Evolutionary conservation across 1,284 basidiomycete genomes (phyloP).

Genomic region (Ustilago trichophora): DNA sequence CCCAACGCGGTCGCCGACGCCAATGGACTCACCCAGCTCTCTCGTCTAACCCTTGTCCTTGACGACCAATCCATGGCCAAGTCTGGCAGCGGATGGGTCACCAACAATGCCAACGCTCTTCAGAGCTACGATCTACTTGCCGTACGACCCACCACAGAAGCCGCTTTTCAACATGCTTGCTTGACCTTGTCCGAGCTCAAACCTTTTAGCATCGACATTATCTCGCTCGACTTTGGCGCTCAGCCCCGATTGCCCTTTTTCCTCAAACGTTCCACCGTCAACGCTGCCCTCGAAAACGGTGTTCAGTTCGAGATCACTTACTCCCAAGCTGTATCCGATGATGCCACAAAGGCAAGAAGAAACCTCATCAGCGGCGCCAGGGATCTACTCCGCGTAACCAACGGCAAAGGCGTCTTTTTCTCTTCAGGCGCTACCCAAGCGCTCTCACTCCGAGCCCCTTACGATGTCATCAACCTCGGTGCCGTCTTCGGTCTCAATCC

Average conservation of each 20-base stretch:
- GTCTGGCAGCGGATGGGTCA: conserved; percentile 53
- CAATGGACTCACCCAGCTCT: conserved; percentile 54
- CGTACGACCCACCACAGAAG: conserved; percentile 76
- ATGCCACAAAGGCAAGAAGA: conserved; percentile 37
- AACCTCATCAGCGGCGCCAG: conserved; percentile 59
- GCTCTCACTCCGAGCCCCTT: conserved; percentile 54
- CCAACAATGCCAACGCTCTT: conserved; percentile 52
- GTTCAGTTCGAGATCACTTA: conserved; percentile 84
- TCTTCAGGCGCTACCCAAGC: conserved; percentile 50
- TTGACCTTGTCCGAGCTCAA: conserved; percentile 82
- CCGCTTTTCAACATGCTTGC: conserved; percentile 79
- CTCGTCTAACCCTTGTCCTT: conserved; percentile 62
- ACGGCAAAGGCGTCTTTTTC: conserved; percentile 63
- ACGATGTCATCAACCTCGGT: conserved; percentile 64
- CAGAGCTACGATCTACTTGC: conserved; percentile 79
- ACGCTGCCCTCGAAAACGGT: conserved; percentile 82
- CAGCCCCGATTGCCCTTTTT: conserved; percentile 80
- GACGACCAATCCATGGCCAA: conserved; percentile 60
- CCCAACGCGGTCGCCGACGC: background rate
- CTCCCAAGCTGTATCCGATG: conserved; percentile 31
- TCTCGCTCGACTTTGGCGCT: conserved; percentile 78
- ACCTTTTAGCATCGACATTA: conserved; percentile 80
- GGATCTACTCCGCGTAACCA: conserved; percentile 61
- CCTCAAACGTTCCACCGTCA: conserved; percentile 81
- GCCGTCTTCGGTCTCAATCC: conserved; percentile 57